Evolutionary conservation across 2,329 filamentous ascomycete genomes (phyloP).

Genomic region (Penicillium hordei): DNA sequence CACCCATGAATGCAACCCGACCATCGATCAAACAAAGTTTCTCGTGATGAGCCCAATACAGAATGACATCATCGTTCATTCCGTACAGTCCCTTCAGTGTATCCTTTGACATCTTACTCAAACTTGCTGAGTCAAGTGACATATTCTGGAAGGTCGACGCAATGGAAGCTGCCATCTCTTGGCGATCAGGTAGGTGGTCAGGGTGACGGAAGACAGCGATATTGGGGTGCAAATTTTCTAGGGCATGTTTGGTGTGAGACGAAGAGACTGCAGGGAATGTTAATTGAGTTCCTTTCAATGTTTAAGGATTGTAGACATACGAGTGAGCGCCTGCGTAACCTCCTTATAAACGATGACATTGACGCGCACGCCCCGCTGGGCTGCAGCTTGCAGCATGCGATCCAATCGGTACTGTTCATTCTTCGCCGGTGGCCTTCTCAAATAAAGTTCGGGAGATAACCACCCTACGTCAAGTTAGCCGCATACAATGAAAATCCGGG

Average conservation of each 20-base stretch:
- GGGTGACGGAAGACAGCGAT: slow-evolving; percentile 89
- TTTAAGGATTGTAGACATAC: slow-evolving; percentile 54
- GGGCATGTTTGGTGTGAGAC: slow-evolving; percentile 73
- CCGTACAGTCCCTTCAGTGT: slow-evolving; percentile 78
- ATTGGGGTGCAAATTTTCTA: slow-evolving; percentile 77
- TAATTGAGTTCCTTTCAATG: not conserved
- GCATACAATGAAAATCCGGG: not conserved
- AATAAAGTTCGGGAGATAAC: slow-evolving; percentile 82
- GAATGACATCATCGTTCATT: slow-evolving; percentile 72
- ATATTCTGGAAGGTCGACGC: slow-evolving; percentile 57
- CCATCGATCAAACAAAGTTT: slow-evolving; percentile 83
- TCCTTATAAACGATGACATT: slow-evolving; percentile 93
- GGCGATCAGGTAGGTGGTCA: slow-evolving; percentile 75
- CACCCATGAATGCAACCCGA: slow-evolving; percentile 84
- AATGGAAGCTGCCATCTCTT: slow-evolving; percentile 62
- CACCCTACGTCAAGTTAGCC: slow-evolving; percentile 55
- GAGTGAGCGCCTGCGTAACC: slow-evolving; percentile 73
- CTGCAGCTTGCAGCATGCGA: slow-evolving; percentile 76
- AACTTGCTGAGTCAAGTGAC: slow-evolving; percentile 54
- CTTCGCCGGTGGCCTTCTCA: slow-evolving; percentile 75
- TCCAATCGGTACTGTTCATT: slow-evolving; percentile 85
- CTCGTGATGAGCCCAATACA: slow-evolving; percentile 94
- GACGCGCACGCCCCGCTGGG: slow-evolving; percentile 78
- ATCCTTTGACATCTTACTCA: slow-evolving; percentile 68
- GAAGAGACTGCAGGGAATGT: slow-evolving; percentile 55